Conservation (phyloP, 2,329 filamentous ascomycete species). For the Gaeumannomyces tritici region DNA sequence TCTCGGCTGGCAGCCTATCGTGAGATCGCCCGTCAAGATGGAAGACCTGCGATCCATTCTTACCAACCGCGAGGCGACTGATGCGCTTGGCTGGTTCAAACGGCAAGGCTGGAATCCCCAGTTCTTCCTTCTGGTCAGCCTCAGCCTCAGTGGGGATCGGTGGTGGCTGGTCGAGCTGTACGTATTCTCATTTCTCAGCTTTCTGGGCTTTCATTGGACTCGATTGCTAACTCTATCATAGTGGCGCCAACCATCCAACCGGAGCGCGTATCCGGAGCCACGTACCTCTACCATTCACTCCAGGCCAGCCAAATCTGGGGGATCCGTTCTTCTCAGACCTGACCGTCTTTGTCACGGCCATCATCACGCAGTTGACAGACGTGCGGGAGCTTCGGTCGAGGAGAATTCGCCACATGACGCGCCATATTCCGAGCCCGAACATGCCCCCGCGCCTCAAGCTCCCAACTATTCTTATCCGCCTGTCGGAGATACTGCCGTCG, state of each 20-base stretch:
- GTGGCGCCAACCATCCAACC: conserved; percentile 1
- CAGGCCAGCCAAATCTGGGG: conserved; percentile 32
- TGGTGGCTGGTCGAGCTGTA: conserved; percentile 69
- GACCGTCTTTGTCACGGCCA: conserved; percentile 37
- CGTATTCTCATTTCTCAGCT: conserved; percentile 20
- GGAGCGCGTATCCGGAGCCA: conserved; percentile 11
- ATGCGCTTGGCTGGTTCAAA: conserved; percentile 59
- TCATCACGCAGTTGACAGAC: conserved; percentile 41
- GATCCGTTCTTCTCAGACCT: conserved; percentile 43
- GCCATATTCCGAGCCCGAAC: conserved; percentile 24
- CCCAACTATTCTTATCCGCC: conserved; percentile 37
- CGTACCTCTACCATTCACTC: conserved; percentile 13
- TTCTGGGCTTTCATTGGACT: background rate
- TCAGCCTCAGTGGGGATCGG: conserved; percentile 62
- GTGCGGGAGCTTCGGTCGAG: conserved; percentile 35
- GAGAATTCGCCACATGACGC: conserved; percentile 27
- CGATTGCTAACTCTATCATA: conserved; percentile 6
- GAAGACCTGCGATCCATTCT: conserved; percentile 51
- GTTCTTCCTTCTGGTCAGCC: conserved; percentile 64
- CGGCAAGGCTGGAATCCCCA: conserved; percentile 59
- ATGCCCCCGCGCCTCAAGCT: conserved; percentile 33
- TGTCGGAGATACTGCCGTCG: conserved; percentile 30
- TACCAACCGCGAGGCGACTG: conserved; percentile 50
- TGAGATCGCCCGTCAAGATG: conserved; percentile 32
- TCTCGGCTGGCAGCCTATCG: conserved; percentile 52